Conservation (phyloP, 768 basidiomycete species). For the Russula emetica region DNA sequence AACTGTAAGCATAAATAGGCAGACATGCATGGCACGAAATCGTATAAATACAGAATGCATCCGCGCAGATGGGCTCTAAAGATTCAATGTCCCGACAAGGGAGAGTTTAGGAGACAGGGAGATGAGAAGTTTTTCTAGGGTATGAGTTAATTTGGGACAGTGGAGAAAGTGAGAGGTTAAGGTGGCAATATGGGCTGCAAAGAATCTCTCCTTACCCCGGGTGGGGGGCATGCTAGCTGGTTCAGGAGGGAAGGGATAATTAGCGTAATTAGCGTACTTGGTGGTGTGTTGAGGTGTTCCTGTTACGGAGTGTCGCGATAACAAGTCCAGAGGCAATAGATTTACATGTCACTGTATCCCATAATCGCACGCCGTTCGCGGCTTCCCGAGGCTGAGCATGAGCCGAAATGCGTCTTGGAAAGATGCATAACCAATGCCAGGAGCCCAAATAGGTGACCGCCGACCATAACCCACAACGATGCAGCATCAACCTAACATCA, state of each 20-base stretch:
- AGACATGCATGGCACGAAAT: conserved; percentile 6
- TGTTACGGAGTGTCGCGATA: not conserved
- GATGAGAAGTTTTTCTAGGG: conserved; percentile 22
- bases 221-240: not conserved
- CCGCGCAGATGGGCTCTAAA: conserved; percentile 19
- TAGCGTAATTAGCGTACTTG: conserved; percentile 1
- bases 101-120: not conserved
- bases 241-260: not conserved
- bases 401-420: conserved; percentile 12
- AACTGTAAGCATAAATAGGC: conserved; percentile 23
- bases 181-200: not conserved
- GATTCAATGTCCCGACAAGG: conserved; percentile 22
- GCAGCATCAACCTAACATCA: not conserved
- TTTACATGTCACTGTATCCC: not conserved
- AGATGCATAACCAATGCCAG: not conserved
- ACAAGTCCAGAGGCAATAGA: not conserved
- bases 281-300: conserved; percentile 1
- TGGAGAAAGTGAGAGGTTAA: conserved; percentile 6
- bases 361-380: not conserved
- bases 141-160: conserved; percentile 11
- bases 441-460: not conserved
- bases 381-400: conserved; percentile 6
- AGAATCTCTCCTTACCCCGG: conserved; percentile 2
- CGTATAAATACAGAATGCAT: conserved; percentile 3
- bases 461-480: not conserved